Percentiles rank a stretch among this genome's conserved stretches.
Conservation (phyloP, 176 grass and related monocot species). For the Areca catechu region DNA sequence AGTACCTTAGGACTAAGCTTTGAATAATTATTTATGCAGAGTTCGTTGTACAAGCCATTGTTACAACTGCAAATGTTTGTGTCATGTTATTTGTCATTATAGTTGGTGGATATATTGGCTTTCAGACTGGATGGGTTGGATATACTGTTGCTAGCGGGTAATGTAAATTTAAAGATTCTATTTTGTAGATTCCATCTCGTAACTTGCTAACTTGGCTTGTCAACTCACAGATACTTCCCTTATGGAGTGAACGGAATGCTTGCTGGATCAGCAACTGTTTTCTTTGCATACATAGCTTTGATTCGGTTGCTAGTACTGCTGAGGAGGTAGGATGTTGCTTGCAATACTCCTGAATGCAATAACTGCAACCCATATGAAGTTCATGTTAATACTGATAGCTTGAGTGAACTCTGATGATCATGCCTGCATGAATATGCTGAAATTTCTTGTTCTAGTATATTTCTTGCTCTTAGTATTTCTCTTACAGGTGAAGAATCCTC, state of each 20-base stretch:
- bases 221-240: conserved; percentile 63
- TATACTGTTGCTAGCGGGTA: conserved; percentile 77
- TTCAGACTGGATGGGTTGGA: conserved; percentile 84
- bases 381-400: no score
- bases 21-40: conserved; percentile 35
- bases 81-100: conserved; percentile 96
- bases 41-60: conserved; percentile 65
- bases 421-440: no score
- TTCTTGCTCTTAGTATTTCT: not conserved
- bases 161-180: conserved; percentile 7
- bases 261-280: conserved; percentile 92
- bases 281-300: conserved; percentile 97
- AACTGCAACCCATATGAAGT: no score
- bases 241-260: conserved; percentile 88
- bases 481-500: conserved; percentile 81
- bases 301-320: conserved; percentile 87
- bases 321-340: conserved; percentile 57
- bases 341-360: no score
- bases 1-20: not conserved
- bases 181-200: not conserved
- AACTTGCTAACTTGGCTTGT: conserved; percentile 4
- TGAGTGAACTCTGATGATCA: no score
- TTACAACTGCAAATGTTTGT: conserved; percentile 76
- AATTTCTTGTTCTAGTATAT: conserved; percentile 4
- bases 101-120: conserved; percentile 77